Evolutionary conservation across 305 asterid genomes (phyloP).

Genomic region (Vinca major): DNA sequence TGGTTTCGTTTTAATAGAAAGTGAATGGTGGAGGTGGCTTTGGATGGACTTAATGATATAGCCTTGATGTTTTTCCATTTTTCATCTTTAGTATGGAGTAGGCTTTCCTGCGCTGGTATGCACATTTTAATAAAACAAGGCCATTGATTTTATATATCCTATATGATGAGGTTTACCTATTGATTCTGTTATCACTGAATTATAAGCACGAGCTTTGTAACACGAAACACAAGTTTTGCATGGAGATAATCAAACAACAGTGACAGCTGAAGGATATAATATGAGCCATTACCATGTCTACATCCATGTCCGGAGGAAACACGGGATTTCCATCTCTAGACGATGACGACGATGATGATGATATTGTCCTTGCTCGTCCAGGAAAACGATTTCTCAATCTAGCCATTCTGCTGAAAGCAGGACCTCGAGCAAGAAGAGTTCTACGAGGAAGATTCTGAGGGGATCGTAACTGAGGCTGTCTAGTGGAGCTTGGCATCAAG

Average conservation of each 20-base stretch:
- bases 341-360: conserved; percentile 39
- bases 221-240: not conserved
- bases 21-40: no score
- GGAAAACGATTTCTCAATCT: conserved; percentile 64
- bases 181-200: not conserved
- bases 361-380: conserved; percentile 49
- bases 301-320: conserved; percentile 75
- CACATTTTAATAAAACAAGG: not conserved
- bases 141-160: not conserved
- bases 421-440: conserved; percentile 36
- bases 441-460: conserved; percentile 35
- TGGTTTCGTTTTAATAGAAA: not conserved
- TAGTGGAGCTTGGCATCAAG: conserved; percentile 25
- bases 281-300: conserved; percentile 50
- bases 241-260: conserved; percentile 4
- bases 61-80: no score
- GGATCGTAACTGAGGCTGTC: conserved; percentile 41
- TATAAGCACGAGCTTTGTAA: not conserved
- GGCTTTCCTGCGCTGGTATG: no score
- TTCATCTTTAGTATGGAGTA: no score
- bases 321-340: conserved; percentile 42
- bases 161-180: not conserved
- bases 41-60: no score
- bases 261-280: conserved; percentile 3
- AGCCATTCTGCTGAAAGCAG: conserved; percentile 44